A percentile compares a stretch with the other conserved stretches of the same genome.
phyloP scores from a whole-genome alignment of 108 stramenopile species.

The Bacterosira constricta region DNA sequence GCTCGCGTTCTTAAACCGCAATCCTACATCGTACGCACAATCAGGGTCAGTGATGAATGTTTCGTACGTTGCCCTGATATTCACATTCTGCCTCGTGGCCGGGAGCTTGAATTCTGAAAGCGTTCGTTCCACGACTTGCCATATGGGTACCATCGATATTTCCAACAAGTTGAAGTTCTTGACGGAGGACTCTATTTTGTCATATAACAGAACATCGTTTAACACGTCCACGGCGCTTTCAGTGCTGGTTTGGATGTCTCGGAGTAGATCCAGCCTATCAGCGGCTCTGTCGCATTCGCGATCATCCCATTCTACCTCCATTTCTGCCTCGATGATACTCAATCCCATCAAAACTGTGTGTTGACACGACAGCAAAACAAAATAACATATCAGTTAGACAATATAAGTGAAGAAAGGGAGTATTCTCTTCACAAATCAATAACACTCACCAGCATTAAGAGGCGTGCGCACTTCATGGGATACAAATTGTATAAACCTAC shows the following conservation, averaged over 20 bases:
- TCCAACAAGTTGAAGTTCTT: too few species aligned
- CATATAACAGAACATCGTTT: constrained; percentile 56
- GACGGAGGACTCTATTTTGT: constrained; percentile 23
- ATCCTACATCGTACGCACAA: not conserved
- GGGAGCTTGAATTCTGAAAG: too few species aligned
- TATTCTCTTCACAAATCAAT: too few species aligned
- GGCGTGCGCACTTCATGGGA: constrained; percentile 66
- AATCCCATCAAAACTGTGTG: constrained; percentile 61
- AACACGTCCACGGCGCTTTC: constrained; percentile 50
- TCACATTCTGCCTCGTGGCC: too few species aligned
- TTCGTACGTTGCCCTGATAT: not conserved
- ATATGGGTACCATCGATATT: not conserved
- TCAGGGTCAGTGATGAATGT: not conserved
- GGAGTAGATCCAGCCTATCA: constrained; percentile 1
- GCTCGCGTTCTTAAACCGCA: not conserved
- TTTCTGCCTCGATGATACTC: constrained; percentile 42
- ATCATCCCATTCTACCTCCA: too few species aligned
- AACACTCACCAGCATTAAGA: too few species aligned
- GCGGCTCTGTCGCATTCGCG: constrained; percentile 4
- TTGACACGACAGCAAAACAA: too few species aligned
- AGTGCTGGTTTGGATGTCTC: constrained; percentile 31
- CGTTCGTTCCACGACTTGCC: not conserved
- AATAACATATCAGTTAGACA: too few species aligned
- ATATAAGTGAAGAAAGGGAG: too few species aligned
- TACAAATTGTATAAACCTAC: constrained; percentile 54